Percentiles rank a stretch among this genome's conserved stretches.
phyloP scores from a whole-genome alignment of 176 grass and related monocot genomes.

The Dactylis glomerata region DNA sequence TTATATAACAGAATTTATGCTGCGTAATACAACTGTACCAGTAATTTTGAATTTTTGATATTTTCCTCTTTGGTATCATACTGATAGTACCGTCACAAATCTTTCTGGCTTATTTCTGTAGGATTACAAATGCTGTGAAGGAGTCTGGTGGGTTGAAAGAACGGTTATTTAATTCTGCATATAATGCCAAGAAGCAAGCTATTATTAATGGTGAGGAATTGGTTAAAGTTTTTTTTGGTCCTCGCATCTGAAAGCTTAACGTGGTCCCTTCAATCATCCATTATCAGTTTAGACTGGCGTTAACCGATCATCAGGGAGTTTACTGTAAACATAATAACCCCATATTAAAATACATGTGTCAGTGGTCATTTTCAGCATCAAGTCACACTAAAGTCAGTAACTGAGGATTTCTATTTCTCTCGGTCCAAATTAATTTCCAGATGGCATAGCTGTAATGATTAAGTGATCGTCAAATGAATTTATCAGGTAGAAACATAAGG shows the following conservation, averaged over 20 bases:
- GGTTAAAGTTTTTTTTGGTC: not conserved
- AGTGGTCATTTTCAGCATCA: not conserved
- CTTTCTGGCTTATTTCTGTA: conserved; percentile 29
- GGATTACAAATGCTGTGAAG: conserved; percentile 84
- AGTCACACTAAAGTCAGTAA: not conserved
- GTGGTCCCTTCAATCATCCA: not conserved
- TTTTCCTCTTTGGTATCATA: conserved; percentile 12
- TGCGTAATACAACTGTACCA: conserved; percentile 50
- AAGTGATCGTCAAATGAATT: not conserved
- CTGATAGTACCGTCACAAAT: conserved; percentile 3
- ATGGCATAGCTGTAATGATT: not conserved
- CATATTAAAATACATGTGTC: not conserved
- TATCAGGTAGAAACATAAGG: conserved; percentile 3
- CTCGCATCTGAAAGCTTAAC: not conserved
- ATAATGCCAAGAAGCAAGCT: conserved; percentile 65
- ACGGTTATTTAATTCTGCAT: conserved; percentile 45
- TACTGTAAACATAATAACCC: not conserved
- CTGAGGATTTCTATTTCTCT: not conserved
- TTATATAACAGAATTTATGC: conserved; percentile 91
- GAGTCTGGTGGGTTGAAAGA: conserved; percentile 74
- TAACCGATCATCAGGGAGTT: not conserved
- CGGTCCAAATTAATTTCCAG: not conserved
- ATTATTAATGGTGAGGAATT: conserved; percentile 54
- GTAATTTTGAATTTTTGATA: not conserved
- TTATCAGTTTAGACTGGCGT: not conserved